These are phyloP conservation scores for Dendrostoma leiphaemia DNA, from an alignment of 2,329 filamentous ascomycete genomes.

Conservation along the genomic window DNA sequence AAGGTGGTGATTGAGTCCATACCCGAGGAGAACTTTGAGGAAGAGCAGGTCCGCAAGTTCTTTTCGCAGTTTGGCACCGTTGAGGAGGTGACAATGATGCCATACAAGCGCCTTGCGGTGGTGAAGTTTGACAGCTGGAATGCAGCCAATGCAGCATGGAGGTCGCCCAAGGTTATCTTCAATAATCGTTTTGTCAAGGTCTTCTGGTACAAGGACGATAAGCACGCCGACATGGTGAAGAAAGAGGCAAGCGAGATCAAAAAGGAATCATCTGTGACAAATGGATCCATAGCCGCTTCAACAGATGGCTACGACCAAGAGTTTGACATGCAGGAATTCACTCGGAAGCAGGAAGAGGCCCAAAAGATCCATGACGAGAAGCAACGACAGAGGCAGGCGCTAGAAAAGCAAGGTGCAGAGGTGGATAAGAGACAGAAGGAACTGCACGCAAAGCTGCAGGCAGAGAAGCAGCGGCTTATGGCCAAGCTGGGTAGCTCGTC, in stretches of 20 bases:
- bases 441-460: constrained; percentile 60
- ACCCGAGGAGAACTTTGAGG: constrained; percentile 66
- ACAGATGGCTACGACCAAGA: constrained; percentile 41
- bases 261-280: constrained; percentile 27
- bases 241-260: constrained; percentile 28
- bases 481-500: constrained; percentile 52
- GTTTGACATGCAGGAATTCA: constrained; percentile 69
- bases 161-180: constrained; percentile 77
- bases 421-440: constrained; percentile 64
- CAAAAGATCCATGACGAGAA: constrained; percentile 69
- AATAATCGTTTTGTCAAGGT: constrained; percentile 85
- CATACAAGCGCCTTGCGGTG: constrained; percentile 64
- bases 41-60: constrained; percentile 64
- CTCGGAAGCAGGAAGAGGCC: constrained; percentile 66
- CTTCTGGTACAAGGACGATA: constrained; percentile 67
- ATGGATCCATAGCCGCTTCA: constrained; percentile 9
- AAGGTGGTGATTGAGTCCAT: constrained; percentile 77
- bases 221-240: constrained; percentile 31
- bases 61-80: constrained; percentile 72
- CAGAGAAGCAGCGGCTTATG: constrained; percentile 61
- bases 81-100: constrained; percentile 61
- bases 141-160: constrained; percentile 67
- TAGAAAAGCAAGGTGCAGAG: constrained; percentile 60
- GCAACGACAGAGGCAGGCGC: constrained; percentile 58
- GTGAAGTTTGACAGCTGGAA: constrained; percentile 67